phyloP scores from a whole-genome alignment of 345 rosid species.

The Abelmoschus esculentus region DNA sequence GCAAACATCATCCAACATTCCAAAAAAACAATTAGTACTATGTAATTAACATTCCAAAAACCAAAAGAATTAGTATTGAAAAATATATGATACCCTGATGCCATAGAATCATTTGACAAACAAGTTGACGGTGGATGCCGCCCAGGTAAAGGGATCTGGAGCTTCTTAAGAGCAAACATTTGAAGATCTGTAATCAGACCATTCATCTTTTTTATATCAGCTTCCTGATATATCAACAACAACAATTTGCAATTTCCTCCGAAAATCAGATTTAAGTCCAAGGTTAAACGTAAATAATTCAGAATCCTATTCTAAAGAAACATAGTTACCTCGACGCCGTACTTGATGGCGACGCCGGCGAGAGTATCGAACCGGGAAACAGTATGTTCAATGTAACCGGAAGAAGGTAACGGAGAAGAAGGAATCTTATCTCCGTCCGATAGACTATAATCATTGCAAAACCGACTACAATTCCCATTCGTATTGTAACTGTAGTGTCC shows the following conservation, averaged over 20 bases:
- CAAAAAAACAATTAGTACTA: not conserved
- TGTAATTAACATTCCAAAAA: not conserved
- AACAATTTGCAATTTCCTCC: not conserved
- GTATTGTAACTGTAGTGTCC: conserved; percentile 17
- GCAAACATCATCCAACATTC: not conserved
- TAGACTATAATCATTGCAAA: conserved; percentile 18
- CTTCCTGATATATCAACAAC: conserved; percentile 40
- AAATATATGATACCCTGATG: conserved; percentile 33
- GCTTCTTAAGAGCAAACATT: conserved; percentile 75
- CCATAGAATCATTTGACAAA: conserved; percentile 34
- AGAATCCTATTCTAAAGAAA: too few species aligned
- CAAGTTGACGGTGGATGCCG: conserved; percentile 73
- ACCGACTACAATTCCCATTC: conserved; percentile 10
- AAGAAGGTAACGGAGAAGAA: conserved; percentile 20
- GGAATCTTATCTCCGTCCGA: conserved; percentile 13
- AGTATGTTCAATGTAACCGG: conserved; percentile 50
- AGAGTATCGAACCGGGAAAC: conserved; percentile 82
- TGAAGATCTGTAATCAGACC: conserved; percentile 80
- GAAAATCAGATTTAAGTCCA: not conserved
- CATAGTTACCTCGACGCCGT: conserved; percentile 74
- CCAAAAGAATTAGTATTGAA: not conserved
- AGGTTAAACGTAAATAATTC: not conserved
- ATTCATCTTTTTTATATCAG: conserved; percentile 75
- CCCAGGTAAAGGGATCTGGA: conserved; percentile 79
- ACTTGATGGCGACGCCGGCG: conserved; percentile 88